Base-by-base conservation (phyloP, 495 filamentous ascomycete species). In the Xylaria cubensis region DNA sequence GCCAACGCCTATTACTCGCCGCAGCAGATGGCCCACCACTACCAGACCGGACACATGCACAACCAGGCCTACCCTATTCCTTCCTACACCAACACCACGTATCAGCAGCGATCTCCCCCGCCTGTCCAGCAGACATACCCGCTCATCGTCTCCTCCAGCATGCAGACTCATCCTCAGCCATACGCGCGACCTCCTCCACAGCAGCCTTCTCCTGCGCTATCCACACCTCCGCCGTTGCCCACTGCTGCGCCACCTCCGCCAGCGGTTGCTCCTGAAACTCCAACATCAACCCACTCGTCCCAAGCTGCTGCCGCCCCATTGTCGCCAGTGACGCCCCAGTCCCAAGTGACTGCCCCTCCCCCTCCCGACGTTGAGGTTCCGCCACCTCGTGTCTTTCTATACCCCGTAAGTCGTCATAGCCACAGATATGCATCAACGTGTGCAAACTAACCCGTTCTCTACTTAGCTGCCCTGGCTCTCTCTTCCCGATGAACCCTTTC, bases 381-480 rank as follows among this genome's bases (percentile, higher is more conserved):
- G 32, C 21, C 73, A 7, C 72, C 63, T 51, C 69, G 55, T 36
- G 36, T 87, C 0, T 95, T 91, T 77, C 85, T 83, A 75, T 86
- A 90, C 75, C 89, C 90, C 24, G 91, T 93, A 86, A 86, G 90
- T 86, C 6, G 44, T 5, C 69, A 65, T 24, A 15, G 21, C 67
- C 44, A n/a, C n/a, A 29, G 5, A 29, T n/a, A 26, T 6, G 8
- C 48, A 53, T 21, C 36, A 13, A 4, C 39, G 19, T 32, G 2
- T 42, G 19, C 4, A 29, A 55, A 46, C 75, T 83, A 68, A 82
- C 50, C 26, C 12, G 19, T 61, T 59, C 36, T 24, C 65, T 44
- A 26, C 72, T 32, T 74, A 93, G 90, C 83, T 97, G 3, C 94
- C 94, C 13, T 97, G 94, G 94, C 84, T 91, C n/a, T 97, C 94